These are phyloP conservation scores for Malus hybrid DNA, from an alignment of 331 rosid genomes.

Conservation along the genomic window DNA sequence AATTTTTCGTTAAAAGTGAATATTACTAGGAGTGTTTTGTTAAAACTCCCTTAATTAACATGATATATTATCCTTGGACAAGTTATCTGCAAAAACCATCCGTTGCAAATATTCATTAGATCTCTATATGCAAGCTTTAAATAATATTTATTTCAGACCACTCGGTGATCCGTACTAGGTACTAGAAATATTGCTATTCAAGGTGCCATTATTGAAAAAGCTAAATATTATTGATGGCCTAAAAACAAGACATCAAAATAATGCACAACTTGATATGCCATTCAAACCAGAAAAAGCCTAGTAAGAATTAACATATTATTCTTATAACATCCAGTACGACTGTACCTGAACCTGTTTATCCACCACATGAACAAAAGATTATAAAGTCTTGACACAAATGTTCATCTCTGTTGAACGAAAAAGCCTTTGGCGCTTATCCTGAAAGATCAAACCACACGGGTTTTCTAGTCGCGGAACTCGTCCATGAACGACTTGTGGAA, in stretches of 20 bases:
- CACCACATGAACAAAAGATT: neutral
- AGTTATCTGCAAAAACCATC: neutral
- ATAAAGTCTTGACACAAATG: neutral
- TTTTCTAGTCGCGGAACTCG: slow-evolving; percentile 51
- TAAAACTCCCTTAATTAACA: no score
- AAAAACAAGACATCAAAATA: neutral
- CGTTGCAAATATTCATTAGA: neutral
- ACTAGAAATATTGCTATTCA: neutral
- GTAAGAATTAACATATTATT: neutral
- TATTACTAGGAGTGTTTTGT: no score
- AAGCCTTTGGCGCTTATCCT: slow-evolving; percentile 16
- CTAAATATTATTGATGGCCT: neutral
- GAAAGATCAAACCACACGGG: neutral
- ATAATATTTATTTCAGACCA: neutral
- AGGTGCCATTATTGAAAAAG: neutral
- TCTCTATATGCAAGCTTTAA: neutral
- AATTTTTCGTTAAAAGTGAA: neutral
- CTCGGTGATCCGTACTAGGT: neutral
- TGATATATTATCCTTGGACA: no score
- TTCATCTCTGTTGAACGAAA: slow-evolving; percentile 5
- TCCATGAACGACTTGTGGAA: slow-evolving; percentile 75
- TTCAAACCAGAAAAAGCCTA: neutral
- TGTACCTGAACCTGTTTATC: neutral
- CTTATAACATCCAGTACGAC: neutral
- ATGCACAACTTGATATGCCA: neutral